Evolutionary conservation across 1,284 basidiomycete genomes (phyloP), one percentile per base, ranked within the genome.

Genomic region (Ganoderma boninense): DNA sequence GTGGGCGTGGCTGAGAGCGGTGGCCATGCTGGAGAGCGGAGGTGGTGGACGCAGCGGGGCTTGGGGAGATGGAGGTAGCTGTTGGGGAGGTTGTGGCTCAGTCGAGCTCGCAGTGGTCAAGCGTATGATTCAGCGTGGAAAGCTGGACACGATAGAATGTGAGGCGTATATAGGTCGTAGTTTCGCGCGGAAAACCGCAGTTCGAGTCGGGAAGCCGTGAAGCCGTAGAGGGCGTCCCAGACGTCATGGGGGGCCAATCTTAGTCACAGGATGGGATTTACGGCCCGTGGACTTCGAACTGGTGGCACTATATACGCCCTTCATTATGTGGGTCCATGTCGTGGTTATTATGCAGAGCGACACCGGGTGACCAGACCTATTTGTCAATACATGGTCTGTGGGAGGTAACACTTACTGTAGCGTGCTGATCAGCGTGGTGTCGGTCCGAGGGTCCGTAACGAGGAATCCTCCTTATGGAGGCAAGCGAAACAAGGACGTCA

Each of bases 1-100:
- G 74, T 80, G 79, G 35, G 77, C 73, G 67, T 54, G 49, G 49
- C 23, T 26, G 11, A 54, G 49, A 23, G 23, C 49, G 49, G 49
- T 16, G 13, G 49, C 49, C 49, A 54, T 54, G 13, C 11, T 54
- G 13, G 49, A 40, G 11, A 8, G 38, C 8, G 7, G 38, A 40
- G 38, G 8, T 40, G 38, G 38, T 11, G 38, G 11, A 40, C 11
- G 8, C 38, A 11, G 11, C 11, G 7, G 38, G 38, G 38, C 38
- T 5, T 8, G 43, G 16, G 43, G 43, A 44, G 43, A 14, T 13
- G 11, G 29, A 54, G 49, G 26, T 23, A 23, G 23, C 20, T 23
- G 46, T 49, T 23, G 46, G 46, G n/a, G 44, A 46, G 44, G 46
- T 49, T 23, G 46, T 13, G n/a, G 7, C 11, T 26, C 49, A 23